phyloP scores from a whole-genome alignment of 169 alveolate genomes.

The Perkinsus olseni region DNA sequence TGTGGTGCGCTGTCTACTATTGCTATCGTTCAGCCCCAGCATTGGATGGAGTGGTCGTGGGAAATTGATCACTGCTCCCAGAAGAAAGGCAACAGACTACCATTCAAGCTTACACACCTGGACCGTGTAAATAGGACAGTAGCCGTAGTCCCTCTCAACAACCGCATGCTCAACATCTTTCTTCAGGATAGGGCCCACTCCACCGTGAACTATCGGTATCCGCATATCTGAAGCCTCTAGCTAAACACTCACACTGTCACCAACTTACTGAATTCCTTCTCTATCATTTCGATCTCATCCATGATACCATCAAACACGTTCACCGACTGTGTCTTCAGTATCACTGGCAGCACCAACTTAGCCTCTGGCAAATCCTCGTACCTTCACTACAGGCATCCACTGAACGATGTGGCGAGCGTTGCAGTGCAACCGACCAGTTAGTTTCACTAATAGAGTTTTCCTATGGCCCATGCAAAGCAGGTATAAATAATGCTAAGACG shows the following conservation, averaged over 20 bases:
- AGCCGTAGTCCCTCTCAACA: slow-evolving; percentile 52
- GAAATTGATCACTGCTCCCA: not conserved
- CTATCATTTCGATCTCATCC: slow-evolving; percentile 56
- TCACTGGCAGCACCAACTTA: slow-evolving; percentile 46
- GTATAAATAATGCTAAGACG: too few relatives aligned
- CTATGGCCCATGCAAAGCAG: too few relatives aligned
- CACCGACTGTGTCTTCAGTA: slow-evolving; percentile 55
- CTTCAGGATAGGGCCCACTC: slow-evolving; percentile 41
- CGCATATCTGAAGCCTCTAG: slow-evolving; percentile 6
- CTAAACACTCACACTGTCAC: slow-evolving; percentile 1
- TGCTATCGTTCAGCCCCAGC: too few relatives aligned
- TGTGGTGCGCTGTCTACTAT: too few relatives aligned
- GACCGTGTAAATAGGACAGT: slow-evolving; percentile 68
- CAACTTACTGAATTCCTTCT: slow-evolving; percentile 25
- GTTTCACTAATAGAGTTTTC: too few relatives aligned
- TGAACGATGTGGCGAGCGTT: too few relatives aligned
- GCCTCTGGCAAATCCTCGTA: slow-evolving; percentile 11
- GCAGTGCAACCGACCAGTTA: too few relatives aligned
- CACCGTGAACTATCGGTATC: slow-evolving; percentile 13
- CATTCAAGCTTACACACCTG: slow-evolving; percentile 59
- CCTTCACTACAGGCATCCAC: not conserved
- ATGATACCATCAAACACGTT: slow-evolving; percentile 60
- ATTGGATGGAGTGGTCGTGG: too few relatives aligned
- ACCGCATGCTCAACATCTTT: slow-evolving; percentile 73
- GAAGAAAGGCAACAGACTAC: not conserved